Evolutionary conservation across 768 basidiomycete genomes (phyloP).

Genomic region (Daedaleopsis nitida): DNA sequence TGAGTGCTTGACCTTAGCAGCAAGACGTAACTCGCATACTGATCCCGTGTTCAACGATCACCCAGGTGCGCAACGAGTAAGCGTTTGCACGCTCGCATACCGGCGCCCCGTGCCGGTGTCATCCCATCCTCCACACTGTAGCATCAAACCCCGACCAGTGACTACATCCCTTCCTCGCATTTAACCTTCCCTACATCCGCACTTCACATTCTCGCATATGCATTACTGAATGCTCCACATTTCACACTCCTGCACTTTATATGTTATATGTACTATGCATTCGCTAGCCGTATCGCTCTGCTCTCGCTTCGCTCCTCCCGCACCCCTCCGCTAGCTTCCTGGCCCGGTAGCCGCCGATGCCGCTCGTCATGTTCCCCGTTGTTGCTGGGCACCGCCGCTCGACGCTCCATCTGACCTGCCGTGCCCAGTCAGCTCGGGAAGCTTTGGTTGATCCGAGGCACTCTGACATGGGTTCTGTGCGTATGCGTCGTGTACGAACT

Average conservation of each 20-base stretch:
- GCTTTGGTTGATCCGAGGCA: conserved; percentile 17
- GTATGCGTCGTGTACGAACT: not conserved
- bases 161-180: not conserved
- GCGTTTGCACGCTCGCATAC: not conserved
- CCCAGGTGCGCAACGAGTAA: conserved; percentile 26
- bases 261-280: not conserved
- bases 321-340: not conserved
- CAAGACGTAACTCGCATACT: not conserved
- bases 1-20: conserved; percentile 3
- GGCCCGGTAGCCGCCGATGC: not conserved
- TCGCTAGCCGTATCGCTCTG: conserved; percentile 4
- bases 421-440: conserved; percentile 7
- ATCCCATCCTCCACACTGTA: not conserved
- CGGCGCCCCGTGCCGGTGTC: not conserved
- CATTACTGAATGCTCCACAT: not conserved
- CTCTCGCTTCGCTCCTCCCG: not conserved
- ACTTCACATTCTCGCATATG: conserved; percentile 13
- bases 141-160: not conserved
- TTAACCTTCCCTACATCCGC: not conserved
- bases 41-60: not conserved
- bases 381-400: not conserved
- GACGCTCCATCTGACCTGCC: conserved; percentile 15
- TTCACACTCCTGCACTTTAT: not conserved
- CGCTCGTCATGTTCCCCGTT: not conserved
- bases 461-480: conserved; percentile 7